phyloP scores from a whole-genome alignment of 108 stramenopile species.

The Pseudonitzschia multiseries region DNA sequence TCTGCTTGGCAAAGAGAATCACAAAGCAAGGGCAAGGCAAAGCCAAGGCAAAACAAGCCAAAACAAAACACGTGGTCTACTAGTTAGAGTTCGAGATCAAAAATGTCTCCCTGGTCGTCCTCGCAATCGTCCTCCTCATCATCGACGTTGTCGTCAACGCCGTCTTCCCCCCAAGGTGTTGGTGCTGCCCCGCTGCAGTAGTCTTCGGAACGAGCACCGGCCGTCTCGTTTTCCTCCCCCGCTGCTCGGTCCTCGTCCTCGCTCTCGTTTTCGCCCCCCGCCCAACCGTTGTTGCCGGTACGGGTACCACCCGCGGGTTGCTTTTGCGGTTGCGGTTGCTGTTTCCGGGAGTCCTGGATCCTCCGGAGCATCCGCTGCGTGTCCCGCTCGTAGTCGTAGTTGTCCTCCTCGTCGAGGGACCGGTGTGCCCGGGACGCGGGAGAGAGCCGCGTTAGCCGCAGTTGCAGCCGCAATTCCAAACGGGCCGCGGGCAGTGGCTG shows the following conservation, averaged over 20 bases:
- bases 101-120: constrained; percentile 4
- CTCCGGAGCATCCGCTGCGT: constrained; percentile 4
- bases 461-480: background rate
- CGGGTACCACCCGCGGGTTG: too few species aligned
- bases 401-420: background rate
- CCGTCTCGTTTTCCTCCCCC: background rate
- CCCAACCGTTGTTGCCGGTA: too few species aligned
- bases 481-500: too few species aligned
- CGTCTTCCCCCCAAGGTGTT: background rate
- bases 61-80: too few species aligned
- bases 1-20: too few species aligned
- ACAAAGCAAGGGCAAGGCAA: too few species aligned
- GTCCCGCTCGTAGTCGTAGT: background rate
- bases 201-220: background rate
- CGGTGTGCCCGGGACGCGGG: background rate
- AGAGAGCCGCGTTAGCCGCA: background rate
- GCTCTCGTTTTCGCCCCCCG: too few species aligned
- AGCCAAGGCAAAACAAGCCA: too few species aligned
- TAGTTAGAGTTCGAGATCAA: constrained; percentile 14
- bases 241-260: too few species aligned
- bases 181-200: background rate
- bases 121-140: background rate
- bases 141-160: background rate
- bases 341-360: background rate
- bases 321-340: background rate